These are phyloP conservation scores for Mortierella sp. DNA, from an alignment of 371 early-diverging fungal genomes.

Conservation along the genomic window DNA sequence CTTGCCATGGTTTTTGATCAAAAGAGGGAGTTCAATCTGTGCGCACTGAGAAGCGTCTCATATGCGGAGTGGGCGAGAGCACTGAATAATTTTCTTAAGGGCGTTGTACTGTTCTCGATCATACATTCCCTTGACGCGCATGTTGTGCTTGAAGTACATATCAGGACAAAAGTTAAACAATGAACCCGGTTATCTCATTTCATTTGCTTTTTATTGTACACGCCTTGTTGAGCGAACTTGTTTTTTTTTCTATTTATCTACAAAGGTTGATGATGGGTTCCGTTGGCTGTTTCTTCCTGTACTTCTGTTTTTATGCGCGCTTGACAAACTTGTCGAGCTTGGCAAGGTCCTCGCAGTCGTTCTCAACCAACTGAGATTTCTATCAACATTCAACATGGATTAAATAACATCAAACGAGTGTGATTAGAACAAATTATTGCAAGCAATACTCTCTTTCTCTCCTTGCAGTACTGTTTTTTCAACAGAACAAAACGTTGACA, in stretches of 20 bases:
- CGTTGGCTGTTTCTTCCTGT: not conserved
- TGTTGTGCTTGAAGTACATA: too few relatives aligned
- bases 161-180: too few relatives aligned
- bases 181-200: too few relatives aligned
- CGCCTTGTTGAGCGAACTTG: not conserved
- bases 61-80: not conserved
- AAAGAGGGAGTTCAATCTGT: constrained; percentile 34
- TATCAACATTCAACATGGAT: constrained; percentile 2
- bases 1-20: constrained; percentile 48
- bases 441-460: too few relatives aligned
- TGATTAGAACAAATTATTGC: too few relatives aligned
- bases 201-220: constrained; percentile 2
- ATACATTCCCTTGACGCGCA: not conserved
- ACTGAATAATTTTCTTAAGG: not conserved
- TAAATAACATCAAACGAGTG: not conserved
- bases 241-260: not conserved
- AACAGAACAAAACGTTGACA: not conserved
- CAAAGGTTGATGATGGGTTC: not conserved
- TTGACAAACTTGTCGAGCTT: constrained; percentile 63
- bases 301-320: constrained; percentile 11
- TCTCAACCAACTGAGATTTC: constrained; percentile 63
- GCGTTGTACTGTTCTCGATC: not conserved
- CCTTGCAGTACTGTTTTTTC: too few relatives aligned
- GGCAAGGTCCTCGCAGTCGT: constrained; percentile 63
- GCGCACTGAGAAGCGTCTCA: constrained; percentile 15